Evolutionary conservation across 257 asterid genomes (phyloP).

Genomic region (Echium plantagineum): DNA sequence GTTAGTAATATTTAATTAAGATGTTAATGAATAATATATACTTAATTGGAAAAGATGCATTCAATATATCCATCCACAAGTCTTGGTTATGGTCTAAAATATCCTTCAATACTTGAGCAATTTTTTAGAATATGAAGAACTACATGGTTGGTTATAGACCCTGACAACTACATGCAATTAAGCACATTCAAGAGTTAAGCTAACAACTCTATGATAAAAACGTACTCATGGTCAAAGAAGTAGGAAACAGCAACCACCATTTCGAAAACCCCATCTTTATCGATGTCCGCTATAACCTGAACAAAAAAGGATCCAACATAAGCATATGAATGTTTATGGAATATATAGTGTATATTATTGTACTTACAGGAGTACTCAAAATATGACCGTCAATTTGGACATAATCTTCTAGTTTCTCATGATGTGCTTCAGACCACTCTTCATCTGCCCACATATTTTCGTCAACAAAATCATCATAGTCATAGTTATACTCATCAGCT

Average conservation of each 20-base stretch:
- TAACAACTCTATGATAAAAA: background rate
- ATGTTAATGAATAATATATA: background rate
- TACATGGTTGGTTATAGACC: background rate
- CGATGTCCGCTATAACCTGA: conserved; percentile 97
- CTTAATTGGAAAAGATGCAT: background rate
- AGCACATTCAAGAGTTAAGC: background rate
- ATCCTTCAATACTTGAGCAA: too few relatives aligned
- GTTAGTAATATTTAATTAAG: conserved; percentile 33
- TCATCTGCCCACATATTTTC: conserved; percentile 85
- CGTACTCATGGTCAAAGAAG: conserved; percentile 98
- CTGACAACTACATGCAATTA: background rate
- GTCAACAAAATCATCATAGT: conserved; percentile 87
- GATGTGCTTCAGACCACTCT: conserved; percentile 77
- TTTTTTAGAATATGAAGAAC: background rate
- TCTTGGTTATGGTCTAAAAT: background rate
- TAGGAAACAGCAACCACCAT: conserved; percentile 96
- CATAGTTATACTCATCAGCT: conserved; percentile 89
- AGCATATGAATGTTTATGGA: background rate
- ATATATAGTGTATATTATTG: conserved; percentile 13
- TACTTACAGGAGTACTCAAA: conserved; percentile 87
- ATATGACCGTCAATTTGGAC: conserved; percentile 92
- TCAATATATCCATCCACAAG: background rate
- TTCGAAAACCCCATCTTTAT: conserved; percentile 85
- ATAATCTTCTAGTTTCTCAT: conserved; percentile 70
- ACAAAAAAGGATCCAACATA: conserved; percentile 13